Evolutionary conservation across 371 early-diverging fungal species (phyloP), one percentile per base, ranked within the genome.

Genomic region (Vavraia culicis): DNA sequence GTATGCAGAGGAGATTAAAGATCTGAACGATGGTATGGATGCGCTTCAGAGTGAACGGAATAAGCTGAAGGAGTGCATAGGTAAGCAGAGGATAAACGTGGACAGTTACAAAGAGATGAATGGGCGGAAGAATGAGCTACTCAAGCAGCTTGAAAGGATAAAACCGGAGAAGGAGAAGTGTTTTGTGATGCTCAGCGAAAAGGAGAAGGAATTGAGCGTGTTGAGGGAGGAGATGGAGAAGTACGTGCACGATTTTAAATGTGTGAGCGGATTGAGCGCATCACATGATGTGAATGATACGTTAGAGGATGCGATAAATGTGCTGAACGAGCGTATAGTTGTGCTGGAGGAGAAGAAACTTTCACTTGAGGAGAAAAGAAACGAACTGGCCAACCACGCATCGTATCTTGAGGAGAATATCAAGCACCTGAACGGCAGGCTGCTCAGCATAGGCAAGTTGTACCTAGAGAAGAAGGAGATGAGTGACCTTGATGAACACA

Each of bases 51-150:
- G 21, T 22, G 56, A 56, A 20, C 54, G 60, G 39, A 36, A 45
- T 0, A 65, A 66, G n/a, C 54, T 77, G 35, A 63, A 72, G 47
- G 42, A 53, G 4, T 52, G 68, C 8, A 78, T 83, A 10, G 76
- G 78, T 39, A 59, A 66, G 37, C 83, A 83, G 62, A 75, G 76
- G 48, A 75, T 83, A 15, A 77, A 76, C 31, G 74, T 77, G 13
- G 78, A 75, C 34, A 82, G 82, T 62, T 74, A 81, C 1, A 77
- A 79, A 44, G 73, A 77, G 35, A 81, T 83, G 81, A 80, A 72
- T 36, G 64, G 71, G 4, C 80, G 83, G 63, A 64, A 67, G 51
- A 48, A 54, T 1, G 46, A 48, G 11, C 46, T 69, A 11, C 52
- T 60, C 18, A 62, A 65, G 31, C 48, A 49, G 21, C 39, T 67